Evolutionary conservation across 768 basidiomycete genomes (phyloP), one percentile per base, ranked within the genome.

Genomic region (Leccinellum rugosiceps): DNA sequence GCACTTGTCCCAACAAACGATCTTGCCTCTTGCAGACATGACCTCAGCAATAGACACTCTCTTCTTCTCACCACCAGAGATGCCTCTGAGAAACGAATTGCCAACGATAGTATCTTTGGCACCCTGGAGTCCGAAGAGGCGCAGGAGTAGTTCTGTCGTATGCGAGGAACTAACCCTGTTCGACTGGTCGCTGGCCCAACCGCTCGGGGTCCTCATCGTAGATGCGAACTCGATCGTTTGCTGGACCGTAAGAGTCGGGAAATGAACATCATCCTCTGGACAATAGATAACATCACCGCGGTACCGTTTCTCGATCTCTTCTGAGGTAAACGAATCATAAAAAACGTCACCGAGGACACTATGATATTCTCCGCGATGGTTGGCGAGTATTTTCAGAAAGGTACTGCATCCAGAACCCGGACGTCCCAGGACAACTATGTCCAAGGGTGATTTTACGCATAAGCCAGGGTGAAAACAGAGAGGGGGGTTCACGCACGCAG

Each of bases 1-100:
- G 63, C 55, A 87, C 87, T 88, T 92, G 74, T 92, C 90, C 91
- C 90, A 93, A 19, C 82, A 82, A 21, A 81, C 79, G 4, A 93
- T 73, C 9, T 80, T 74, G 46, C 83, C 82, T 38, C 87, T 77
- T 6, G 82, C 82, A 0, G 85, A 83, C 53, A 92, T 70, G 2
- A 79, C 76, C 68, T 94, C 92, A 1, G 82, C 80, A 61, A 92
- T 88, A n/a, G 38, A 86, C 3, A 93, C 90, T 11, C 92, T 83
- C 70, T 92, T 93, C 74, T 81, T 83, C 77, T 91, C 85, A 3
- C 89, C 90, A 13, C 89, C 88, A 38, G 82, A 84, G 17, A 90
- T 80, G n/a, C 88, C 88, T 13, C 85, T 78, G 10, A 94, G 80
- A 31, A 82, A 80, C 17, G 85, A 88, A 74, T 94, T 83, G 6